phyloP scores from a whole-genome alignment of 2,329 filamentous ascomycete species.

The Claviceps fusiformis region DNA sequence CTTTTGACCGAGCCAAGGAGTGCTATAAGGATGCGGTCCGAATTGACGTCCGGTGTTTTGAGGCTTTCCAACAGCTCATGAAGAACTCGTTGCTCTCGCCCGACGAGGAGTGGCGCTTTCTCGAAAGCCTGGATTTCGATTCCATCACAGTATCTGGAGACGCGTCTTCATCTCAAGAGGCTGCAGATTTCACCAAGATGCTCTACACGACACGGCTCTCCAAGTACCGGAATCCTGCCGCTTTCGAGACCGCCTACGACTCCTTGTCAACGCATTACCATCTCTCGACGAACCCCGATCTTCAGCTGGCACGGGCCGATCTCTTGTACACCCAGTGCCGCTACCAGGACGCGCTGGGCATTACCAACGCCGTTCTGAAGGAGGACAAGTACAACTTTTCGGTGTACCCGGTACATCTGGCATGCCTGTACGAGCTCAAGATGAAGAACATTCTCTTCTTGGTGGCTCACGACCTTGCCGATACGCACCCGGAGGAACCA shows the following conservation, averaged over 20 bases:
- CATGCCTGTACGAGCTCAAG: slow-evolving; percentile 76
- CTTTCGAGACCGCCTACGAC: slow-evolving; percentile 76
- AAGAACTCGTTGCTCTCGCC: slow-evolving; percentile 86
- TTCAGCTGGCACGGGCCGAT: slow-evolving; percentile 80
- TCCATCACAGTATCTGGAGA: slow-evolving; percentile 56
- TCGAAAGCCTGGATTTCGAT: slow-evolving; percentile 84
- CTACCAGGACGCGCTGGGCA: slow-evolving; percentile 71
- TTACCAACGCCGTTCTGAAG: slow-evolving; percentile 72
- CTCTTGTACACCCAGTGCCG: slow-evolving; percentile 89
- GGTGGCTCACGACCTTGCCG: slow-evolving; percentile 81
- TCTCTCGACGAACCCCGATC: slow-evolving; percentile 72
- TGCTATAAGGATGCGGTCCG: slow-evolving; percentile 96
- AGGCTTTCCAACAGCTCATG: slow-evolving; percentile 96
- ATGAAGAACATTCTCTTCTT: slow-evolving; percentile 84
- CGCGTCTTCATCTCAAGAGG: slow-evolving; percentile 61
- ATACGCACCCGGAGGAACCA: slow-evolving; percentile 80
- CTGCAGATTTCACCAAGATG: slow-evolving; percentile 86
- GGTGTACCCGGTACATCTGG: slow-evolving; percentile 81
- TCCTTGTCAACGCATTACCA: slow-evolving; percentile 90
- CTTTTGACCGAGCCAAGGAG: slow-evolving; percentile 92
- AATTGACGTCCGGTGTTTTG: slow-evolving; percentile 96
- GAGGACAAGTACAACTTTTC: slow-evolving; percentile 80
- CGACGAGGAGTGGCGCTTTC: slow-evolving; percentile 78
- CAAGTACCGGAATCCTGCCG: slow-evolving; percentile 79
- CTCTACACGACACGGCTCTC: slow-evolving; percentile 91